Evolutionary conservation across 2,329 filamentous ascomycete species (phyloP), one percentile per base, ranked within the genome.

Genomic region (Sclerotinia sclerotiorum): DNA sequence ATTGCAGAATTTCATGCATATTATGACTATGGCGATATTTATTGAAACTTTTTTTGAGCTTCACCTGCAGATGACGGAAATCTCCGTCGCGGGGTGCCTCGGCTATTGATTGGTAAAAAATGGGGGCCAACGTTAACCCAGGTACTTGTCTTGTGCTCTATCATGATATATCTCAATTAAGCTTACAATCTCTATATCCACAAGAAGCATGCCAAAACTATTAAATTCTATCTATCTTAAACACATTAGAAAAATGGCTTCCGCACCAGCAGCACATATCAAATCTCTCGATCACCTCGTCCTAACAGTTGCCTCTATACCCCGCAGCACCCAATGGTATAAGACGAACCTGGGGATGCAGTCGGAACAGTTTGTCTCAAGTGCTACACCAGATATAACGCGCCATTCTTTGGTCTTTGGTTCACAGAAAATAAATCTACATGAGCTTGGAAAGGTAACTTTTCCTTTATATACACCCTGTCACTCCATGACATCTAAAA

Each of bases 351-450:
- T 88, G 1, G 86, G 86, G 66, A 89, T 89, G 86, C 80, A 79
- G 62, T 79, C 83, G 42, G 82, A 84, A 70, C 79, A 79, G 0
- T 88, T 88, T 73, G 74, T 78, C 0, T 82, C 84, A 0, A 73
- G 79, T 15, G 70, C 77, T 7, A 79, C 79, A 19, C 76, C 80
- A 1, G 70, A 74, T 57, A 74, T 73, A 46, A 75, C 73, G 32
- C 82, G 86, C 17, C 81, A 85, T 69, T 85, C 85, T 0, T 79
- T 89, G 21, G 77, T 81, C 5, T 89, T 88, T 72, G 87, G 86
- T 46, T 74, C 71, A 0, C 85, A 87, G 70, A 89, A 89, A 76
- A 85, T 89, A 68, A 89, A 89, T 69, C 80, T 89, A 2, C 87
- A 89, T 73, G 80, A 85, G 71, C 78, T 79, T 15, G 86, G 85